Percentiles rank a stretch among this genome's conserved stretches.
Evolutionary conservation across 2,329 filamentous ascomycete species (phyloP).

Genomic region (Didymella segeticola): DNA sequence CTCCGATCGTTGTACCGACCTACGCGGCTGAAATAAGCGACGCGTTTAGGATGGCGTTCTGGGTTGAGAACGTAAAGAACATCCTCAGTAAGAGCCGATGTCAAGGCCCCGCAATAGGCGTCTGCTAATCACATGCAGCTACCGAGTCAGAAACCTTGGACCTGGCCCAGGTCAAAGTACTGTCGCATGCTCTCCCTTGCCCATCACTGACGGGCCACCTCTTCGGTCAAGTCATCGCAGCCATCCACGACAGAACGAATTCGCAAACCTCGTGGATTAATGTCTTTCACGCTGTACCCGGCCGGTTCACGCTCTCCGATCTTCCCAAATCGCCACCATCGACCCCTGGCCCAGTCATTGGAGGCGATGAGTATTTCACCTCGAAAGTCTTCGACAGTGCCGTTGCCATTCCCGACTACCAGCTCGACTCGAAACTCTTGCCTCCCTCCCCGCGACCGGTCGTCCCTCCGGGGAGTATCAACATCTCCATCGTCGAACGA

Average conservation of each 20-base stretch:
- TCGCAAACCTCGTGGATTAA: constrained; percentile 66
- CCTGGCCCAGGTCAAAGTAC: constrained; percentile 58
- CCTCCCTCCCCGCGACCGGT: constrained; percentile 63
- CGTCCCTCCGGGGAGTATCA: constrained; percentile 65
- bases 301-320: constrained; percentile 66
- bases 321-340: constrained; percentile 68
- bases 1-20: constrained; percentile 37
- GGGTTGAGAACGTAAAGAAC: constrained; percentile 41
- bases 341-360: constrained; percentile 60
- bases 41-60: constrained; percentile 36
- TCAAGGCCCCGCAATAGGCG: background rate
- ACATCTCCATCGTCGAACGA: constrained; percentile 67
- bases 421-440: constrained; percentile 59
- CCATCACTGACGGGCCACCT: constrained; percentile 59
- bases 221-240: constrained; percentile 62
- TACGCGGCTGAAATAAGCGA: constrained; percentile 29
- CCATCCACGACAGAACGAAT: constrained; percentile 61
- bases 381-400: constrained; percentile 67
- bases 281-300: constrained; percentile 68
- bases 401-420: constrained; percentile 65
- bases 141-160: constrained; percentile 42
- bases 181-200: constrained; percentile 67
- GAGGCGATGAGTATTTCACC: constrained; percentile 67
- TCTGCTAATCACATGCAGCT: constrained; percentile 32
- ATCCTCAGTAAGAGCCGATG: constrained; percentile 41